Evolutionary conservation across 441 rosid genomes (phyloP), one percentile per base, ranked within the genome.

Genomic region (Omphalea diandra): DNA sequence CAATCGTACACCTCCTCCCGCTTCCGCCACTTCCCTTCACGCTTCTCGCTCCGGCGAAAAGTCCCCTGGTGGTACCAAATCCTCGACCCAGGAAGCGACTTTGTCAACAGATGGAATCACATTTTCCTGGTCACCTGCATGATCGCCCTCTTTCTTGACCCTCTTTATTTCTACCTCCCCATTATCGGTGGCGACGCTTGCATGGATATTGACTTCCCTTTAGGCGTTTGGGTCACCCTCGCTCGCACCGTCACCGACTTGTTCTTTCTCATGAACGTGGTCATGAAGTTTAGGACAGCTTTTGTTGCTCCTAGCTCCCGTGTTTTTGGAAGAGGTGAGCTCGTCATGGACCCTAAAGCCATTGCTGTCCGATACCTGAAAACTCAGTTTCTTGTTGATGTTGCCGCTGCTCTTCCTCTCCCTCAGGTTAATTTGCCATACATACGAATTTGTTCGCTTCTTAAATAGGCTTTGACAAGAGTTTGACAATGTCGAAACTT

Each of bases 271-370:
- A 40, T 85, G 59, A 92, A 94, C 65, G 83, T 92, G 35, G 0
- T 82, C 55, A 79, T 92, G 80, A 92, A 94, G 86, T 90, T 94
- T 52, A 77, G 97, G 74, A 94, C 96, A 0, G 98, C 94, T 1
- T 94, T 87, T 58, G 88, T 94, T 1, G 84, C 97, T 0, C 83
- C 94, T 11, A 92, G 80, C 44, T 90, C 97, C 9, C 77, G 91
- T 29, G 93, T 84, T 52, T 91, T 92, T 41, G 97, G 98, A 5
- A 84, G 88, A 7, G 98, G 97, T 18, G 97, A 92, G 76, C 89
- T 94, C 2, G 97, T 92, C 27, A 89, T 80, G 94, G 98, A 94
- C 74, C 73, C 88, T 0, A 82, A 63, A 71, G 88, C 85, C 82
- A 94, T 90, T 65, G 85, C 96, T 20, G 69, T 67, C 64, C 83